Conservation (phyloP, 495 filamentous ascomycete genomes). For the Daldinia grandis region DNA sequence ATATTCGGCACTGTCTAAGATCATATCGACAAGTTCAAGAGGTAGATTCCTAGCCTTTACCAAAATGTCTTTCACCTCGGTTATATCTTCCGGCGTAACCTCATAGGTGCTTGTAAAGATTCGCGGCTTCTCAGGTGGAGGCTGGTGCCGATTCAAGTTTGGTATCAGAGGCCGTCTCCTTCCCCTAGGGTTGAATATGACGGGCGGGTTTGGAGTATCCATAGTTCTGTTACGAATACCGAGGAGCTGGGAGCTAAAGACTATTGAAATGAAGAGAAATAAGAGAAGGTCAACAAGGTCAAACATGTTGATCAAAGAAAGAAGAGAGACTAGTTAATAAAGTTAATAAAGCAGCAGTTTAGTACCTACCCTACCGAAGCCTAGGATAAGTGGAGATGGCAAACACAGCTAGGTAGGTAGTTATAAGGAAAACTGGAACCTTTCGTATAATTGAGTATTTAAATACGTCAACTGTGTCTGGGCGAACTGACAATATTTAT, state of each 20-base stretch:
- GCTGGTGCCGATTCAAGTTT: neutral
- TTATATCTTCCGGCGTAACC: conserved; percentile 54
- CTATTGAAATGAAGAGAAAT: neutral
- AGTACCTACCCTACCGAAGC: neutral
- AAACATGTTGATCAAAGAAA: neutral
- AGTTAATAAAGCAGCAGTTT: neutral
- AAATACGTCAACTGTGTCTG: neutral
- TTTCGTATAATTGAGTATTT: neutral
- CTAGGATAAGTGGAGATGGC: neutral
- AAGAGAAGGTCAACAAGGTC: neutral
- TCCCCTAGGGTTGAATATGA: neutral
- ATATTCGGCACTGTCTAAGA: conserved; percentile 75
- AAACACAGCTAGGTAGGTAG: neutral
- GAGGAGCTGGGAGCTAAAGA: neutral
- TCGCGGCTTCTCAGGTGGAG: neutral
- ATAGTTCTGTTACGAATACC: neutral
- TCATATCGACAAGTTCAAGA: conserved; percentile 69
- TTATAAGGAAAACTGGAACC: neutral
- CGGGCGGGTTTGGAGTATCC: neutral
- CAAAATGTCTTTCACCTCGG: conserved; percentile 57
- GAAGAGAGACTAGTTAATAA: neutral
- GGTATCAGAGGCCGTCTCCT: neutral
- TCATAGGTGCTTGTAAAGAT: conserved; percentile 26
- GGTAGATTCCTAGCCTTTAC: conserved; percentile 57
- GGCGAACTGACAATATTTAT: neutral